Base-by-base conservation (phyloP, 495 filamentous ascomycete species). In the Sporormia fimetaria region DNA sequence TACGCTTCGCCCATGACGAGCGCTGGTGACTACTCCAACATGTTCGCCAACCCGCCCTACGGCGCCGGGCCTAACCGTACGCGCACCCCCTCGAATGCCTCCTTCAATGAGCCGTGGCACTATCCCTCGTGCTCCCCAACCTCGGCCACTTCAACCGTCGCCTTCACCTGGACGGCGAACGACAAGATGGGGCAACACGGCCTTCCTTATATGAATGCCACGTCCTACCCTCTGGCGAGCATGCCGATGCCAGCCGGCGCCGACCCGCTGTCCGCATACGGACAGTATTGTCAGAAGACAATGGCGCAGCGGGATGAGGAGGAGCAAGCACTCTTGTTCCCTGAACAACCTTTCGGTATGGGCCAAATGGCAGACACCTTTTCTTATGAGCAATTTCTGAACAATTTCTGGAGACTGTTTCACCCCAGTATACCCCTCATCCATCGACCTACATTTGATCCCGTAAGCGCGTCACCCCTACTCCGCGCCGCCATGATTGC, bases 401-500 rank as follows among this genome's bases (percentile, higher is more conserved):
- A 62, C 23, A 56, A 58, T 47, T 68, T 63, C 50, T 67, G 64
- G 64, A 54, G 47, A 37, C 49, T 52, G 37, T 62, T 65, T 26
- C 61, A 67, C 46, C 59, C 64, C 35, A 44, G 58, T 12, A 63
- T 61, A 44, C 62, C 65, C 20, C 52, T 66, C 27, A 39, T 68
- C 28, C 65, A 67, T 49, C 51, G 47, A 39, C 54, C 63, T 33
- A 55, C 63, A 18, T 60, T 63, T 45, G 36, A 51, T 31, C 22
- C 58, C 16, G 44, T 45, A 15, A 46, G 44, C 25, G 47, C 48
- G 6, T 55, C 58, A 12, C 63, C 60, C 6, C 40, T 68, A 28
- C 55, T 68, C 16, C 55, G 45, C 6, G 59, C 59, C n/a, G 56
- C 61, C 2, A 62, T 68, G 56, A 52, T 67, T 25, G 60, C 58